Evolutionary conservation across 148 eudicot genomes (phyloP).

Genomic region (Pouteria glomerata): DNA sequence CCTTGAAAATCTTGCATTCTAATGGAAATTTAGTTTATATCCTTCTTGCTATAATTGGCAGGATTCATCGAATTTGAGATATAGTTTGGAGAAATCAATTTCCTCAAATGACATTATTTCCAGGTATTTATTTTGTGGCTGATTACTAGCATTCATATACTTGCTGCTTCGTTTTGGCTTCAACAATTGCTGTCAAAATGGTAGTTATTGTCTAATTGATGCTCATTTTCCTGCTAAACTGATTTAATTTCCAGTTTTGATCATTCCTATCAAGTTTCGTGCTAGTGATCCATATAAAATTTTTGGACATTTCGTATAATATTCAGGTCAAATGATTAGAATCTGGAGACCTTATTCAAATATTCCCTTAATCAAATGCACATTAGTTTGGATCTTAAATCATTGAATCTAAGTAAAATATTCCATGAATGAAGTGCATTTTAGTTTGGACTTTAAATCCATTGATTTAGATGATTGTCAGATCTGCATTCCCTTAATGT

Average conservation of each 20-base stretch:
- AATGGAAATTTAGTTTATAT: not conserved
- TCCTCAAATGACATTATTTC: conserved; percentile 17
- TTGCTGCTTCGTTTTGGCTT: not conserved
- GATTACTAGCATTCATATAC: not conserved
- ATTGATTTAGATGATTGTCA: too few relatives aligned
- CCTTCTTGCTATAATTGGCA: conserved; percentile 24
- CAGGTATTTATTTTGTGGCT: conserved; percentile 35
- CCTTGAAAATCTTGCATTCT: not conserved
- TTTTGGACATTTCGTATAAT: not conserved
- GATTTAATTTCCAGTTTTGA: not conserved
- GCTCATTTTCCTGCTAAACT: not conserved
- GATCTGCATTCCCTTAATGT: too few relatives aligned
- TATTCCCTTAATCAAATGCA: not conserved
- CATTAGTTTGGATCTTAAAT: too few relatives aligned
- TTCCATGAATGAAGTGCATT: too few relatives aligned
- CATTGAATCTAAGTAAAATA: too few relatives aligned
- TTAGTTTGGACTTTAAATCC: too few relatives aligned
- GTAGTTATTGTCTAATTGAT: not conserved
- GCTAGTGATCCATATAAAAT: not conserved
- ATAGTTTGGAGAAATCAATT: conserved; percentile 31
- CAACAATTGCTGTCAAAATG: not conserved
- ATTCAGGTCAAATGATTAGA: not conserved
- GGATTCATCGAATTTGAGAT: conserved; percentile 40
- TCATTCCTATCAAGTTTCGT: not conserved
- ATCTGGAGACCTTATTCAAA: not conserved